Evolutionary conservation across 108 stramenopile genomes (phyloP), one percentile per base, ranked within the genome.

Genomic region (Nannochloropsis salina): DNA sequence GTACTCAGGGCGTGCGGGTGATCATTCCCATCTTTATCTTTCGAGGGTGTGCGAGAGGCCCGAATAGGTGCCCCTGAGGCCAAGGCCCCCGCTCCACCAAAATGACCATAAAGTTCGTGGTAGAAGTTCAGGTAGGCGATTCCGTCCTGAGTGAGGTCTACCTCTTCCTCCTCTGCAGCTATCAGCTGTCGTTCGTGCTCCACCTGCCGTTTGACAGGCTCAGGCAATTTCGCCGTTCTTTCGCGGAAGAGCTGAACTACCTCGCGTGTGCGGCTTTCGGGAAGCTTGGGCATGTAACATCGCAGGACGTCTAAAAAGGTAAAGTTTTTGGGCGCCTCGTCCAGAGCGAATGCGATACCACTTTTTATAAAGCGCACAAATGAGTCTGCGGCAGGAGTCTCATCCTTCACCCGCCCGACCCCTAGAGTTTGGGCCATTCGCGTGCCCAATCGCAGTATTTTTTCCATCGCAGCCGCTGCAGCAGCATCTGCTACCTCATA

Each of bases 331-430:
- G 61, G 61, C 3, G 61, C 61, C 4, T 74, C 61, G 15, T 74
- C 61, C 61, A 74, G 6, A 74, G 61, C 61, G n/a, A 74, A 74
- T 15, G 61, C 61, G 20, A 74, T n/a, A 74, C 61, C 61, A n/a
- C 61, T 74, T 74, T 74, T 74, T n/a, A 74, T n/a, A 74, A 74
- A 74, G 20, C 61, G 61, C 61, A 74, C 61, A n/a, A 74, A 74
- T 6, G 61, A 74, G 61, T 74, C 61, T n/a, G 61, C 61, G 20
- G 61, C 61, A 15, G 61, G 61, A n/a, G 61, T 74, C 61, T 74
- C 61, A 6, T 15, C 61, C 61, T 74, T 74, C 4, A 74, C 20
- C 61, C 61, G 15, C 61, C 61, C 61, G 2, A 74, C 61, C 61
- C 61, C 61, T n/a, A 74, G 4, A 2, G 61, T 74, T n/a, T 74